These are phyloP conservation scores for Phytophthora aleatoria DNA, from an alignment of 352 stramenopile genomes.

Conservation along the genomic window DNA sequence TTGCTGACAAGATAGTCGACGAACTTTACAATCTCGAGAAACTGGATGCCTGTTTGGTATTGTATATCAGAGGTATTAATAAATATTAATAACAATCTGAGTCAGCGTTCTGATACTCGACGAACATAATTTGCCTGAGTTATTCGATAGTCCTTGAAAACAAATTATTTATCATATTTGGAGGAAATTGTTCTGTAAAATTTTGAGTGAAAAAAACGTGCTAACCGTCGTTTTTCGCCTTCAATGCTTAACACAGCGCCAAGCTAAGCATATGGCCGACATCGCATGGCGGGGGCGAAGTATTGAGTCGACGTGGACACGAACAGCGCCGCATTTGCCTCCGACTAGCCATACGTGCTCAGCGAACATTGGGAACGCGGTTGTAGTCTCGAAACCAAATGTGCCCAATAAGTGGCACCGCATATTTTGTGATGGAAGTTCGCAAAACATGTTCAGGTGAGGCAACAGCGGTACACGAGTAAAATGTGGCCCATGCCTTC, in stretches of 20 bases:
- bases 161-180: slow-evolving; percentile 1
- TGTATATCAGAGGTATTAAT: slow-evolving; percentile 2
- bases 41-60: not conserved
- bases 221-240: not conserved
- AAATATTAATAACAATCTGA: not conserved
- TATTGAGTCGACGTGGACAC: slow-evolving; percentile 3
- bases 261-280: slow-evolving; percentile 22
- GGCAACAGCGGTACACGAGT: too few relatives aligned
- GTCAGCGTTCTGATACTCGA: not conserved
- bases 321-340: slow-evolving; percentile 13
- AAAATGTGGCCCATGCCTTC: not conserved
- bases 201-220: slow-evolving; percentile 13
- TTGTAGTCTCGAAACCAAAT: slow-evolving; percentile 17
- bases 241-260: slow-evolving; percentile 6
- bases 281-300: slow-evolving; percentile 11
- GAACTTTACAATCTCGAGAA: slow-evolving; percentile 13
- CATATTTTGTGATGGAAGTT: not conserved
- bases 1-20: slow-evolving; percentile 25
- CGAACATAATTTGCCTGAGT: not conserved
- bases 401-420: not conserved
- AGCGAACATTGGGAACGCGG: slow-evolving; percentile 14
- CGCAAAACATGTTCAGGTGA: not conserved
- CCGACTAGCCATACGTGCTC: slow-evolving; percentile 11
- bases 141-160: not conserved
- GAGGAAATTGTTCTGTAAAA: not conserved